Percentiles rank a stretch among this genome's conserved stretches.
Evolutionary conservation across 129 eudicot genomes (phyloP).

Genomic region (Pulicaria dysenterica): DNA sequence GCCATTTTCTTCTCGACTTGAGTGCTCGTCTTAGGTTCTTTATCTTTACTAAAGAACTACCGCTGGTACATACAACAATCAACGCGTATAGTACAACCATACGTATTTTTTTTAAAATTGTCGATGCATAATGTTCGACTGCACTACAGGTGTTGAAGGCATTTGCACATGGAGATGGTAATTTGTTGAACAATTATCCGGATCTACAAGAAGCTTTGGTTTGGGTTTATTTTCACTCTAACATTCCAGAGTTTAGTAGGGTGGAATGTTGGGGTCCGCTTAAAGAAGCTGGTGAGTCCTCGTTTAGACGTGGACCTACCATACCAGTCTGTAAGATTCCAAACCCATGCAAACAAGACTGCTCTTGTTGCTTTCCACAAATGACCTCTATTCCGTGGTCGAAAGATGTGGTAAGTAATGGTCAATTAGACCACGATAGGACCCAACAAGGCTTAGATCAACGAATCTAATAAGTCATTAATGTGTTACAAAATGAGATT

Average conservation of each 20-base stretch:
- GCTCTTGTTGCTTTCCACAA: conserved; percentile 75
- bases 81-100: not conserved
- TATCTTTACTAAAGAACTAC: conserved; percentile 90
- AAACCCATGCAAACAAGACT: conserved; percentile 48
- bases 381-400: conserved; percentile 71
- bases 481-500: not conserved
- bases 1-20: conserved; percentile 70
- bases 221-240: conserved; percentile 93
- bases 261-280: conserved; percentile 96
- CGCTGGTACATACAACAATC: conserved; percentile 60
- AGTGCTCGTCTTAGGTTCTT: conserved; percentile 74
- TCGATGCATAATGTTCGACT: conserved; percentile 2
- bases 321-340: conserved; percentile 26
- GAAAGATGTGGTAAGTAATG: conserved; percentile 6
- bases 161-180: conserved; percentile 81
- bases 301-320: conserved; percentile 19
- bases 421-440: not conserved
- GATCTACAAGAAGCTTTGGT: conserved; percentile 69
- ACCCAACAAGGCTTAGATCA: conserved; percentile 25
- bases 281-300: conserved; percentile 50
- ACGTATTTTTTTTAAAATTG: not conserved
- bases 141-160: conserved; percentile 71
- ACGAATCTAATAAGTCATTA: conserved; percentile 1
- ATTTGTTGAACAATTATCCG: conserved; percentile 69
- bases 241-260: conserved; percentile 71